Evolutionary conservation across 371 early-diverging fungal genomes (phyloP), one percentile per base, ranked within the genome.

Genomic region (Lichtheimia corymbifera): DNA sequence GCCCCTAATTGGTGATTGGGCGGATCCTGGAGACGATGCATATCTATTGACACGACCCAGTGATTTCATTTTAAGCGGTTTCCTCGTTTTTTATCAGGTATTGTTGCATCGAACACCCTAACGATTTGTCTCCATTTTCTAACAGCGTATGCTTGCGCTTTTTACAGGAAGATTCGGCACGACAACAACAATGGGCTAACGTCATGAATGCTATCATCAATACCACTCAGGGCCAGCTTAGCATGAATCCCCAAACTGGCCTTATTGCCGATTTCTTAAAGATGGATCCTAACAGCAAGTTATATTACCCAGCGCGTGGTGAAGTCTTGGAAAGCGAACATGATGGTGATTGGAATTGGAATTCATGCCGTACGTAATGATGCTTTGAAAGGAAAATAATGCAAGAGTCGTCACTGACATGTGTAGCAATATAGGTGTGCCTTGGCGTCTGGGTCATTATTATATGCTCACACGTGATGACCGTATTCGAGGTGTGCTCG

Each of bases 1-100:
- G 83, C 83, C 85, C 0, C 59, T 83, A 14, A 62, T 87, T 20
- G 87, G 87, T 17, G 87, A 87, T 55, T 87, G 87, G 87, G 84
- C 83, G 25, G 75, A 79, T 45, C 73, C 70, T 40, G 84, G 83
- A n/a, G 80, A 81, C 51, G 83, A 84, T 28, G 80, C 74, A 18
- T 71, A 76, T 41, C 62, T 72, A 28, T 72, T 85, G 25, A 87
- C 84, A 2, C 66, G 87, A 27, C 84, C 87, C 0, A 80, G 83
- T 55, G 85, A 85, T 66, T 87, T 85, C 55, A 83, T 87, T 59
- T 66, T 87, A 14, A 76, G 81, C 45, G 83, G 80, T 7, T 87
- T 79, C 44, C 54, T 84, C 53, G 70, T 85, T 2, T 87, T 87
- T 58, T 82, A 83, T 43, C 73, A 81, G 42, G 77, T 73, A 65